Percentiles rank a stretch among this genome's conserved stretches.
Evolutionary conservation across 2,329 filamentous ascomycete species (phyloP).

Genomic region (Escovopsis weberi): DNA sequence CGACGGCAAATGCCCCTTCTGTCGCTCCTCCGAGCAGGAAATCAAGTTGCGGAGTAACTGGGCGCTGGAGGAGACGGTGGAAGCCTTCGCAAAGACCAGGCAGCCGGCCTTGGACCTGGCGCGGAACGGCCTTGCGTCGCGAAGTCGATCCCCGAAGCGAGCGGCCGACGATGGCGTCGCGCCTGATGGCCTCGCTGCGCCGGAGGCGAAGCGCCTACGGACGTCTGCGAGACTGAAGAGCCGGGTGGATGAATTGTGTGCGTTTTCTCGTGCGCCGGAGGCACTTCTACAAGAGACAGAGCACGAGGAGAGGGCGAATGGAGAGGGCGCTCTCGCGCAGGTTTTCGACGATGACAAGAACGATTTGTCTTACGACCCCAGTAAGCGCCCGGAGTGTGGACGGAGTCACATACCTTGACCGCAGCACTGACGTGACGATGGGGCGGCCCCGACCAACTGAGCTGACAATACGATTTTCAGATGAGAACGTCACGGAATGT

Average conservation of each 20-base stretch:
- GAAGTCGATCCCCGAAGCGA: constrained; percentile 31
- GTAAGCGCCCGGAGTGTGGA: constrained; percentile 15
- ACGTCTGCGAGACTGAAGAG: constrained; percentile 35
- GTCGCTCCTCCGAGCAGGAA: constrained; percentile 66
- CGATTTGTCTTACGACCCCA: constrained; percentile 6
- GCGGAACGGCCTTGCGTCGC: constrained; percentile 14
- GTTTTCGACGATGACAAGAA: constrained; percentile 10
- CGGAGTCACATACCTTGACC: not conserved
- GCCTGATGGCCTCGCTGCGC: constrained; percentile 11
- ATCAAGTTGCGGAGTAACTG: constrained; percentile 74
- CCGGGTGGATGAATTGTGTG: constrained; percentile 19
- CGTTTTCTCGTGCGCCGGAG: not conserved
- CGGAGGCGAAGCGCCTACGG: constrained; percentile 33
- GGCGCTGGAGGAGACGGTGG: constrained; percentile 71
- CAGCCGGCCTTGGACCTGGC: constrained; percentile 50
- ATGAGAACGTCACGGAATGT: constrained; percentile 68
- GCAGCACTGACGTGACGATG: no score
- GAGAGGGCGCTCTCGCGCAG: constrained; percentile 8
- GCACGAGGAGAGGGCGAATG: not conserved
- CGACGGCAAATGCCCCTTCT: constrained; percentile 80
- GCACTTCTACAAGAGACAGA: no score
- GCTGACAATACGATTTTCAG: constrained; percentile 16
- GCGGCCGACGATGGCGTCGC: constrained; percentile 24
- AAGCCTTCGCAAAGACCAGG: constrained; percentile 57
- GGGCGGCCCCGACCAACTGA: no score